Evolutionary conservation across 371 early-diverging fungal genomes (phyloP).

Genomic region (Mortierella sp.): DNA sequence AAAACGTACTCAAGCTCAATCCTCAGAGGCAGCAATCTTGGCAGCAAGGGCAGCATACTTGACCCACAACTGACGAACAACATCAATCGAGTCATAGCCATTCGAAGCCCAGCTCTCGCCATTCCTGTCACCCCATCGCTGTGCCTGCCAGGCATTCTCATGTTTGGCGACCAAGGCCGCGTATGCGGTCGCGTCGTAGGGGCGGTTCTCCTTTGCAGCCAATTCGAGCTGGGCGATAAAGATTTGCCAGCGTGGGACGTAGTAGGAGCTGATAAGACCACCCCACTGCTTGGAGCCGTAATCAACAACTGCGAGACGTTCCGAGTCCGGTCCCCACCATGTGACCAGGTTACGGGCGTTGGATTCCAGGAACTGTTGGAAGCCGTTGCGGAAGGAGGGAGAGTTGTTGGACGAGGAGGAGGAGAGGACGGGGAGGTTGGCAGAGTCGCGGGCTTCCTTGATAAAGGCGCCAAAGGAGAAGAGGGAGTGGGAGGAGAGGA

Average conservation of each 20-base stretch:
- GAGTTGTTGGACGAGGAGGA: slow-evolving; percentile 1
- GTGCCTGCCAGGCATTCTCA: slow-evolving; percentile 39
- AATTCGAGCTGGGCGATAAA: slow-evolving; percentile 44
- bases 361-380: slow-evolving; percentile 53
- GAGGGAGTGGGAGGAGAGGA: slow-evolving; percentile 28
- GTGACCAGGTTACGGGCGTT: slow-evolving; percentile 46
- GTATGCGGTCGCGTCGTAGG: slow-evolving; percentile 15
- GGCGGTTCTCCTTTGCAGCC: slow-evolving; percentile 17
- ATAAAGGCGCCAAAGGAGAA: slow-evolving; percentile 41
- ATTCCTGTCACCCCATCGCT: slow-evolving; percentile 31
- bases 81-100: slow-evolving; percentile 41
- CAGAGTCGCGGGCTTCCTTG: slow-evolving; percentile 24
- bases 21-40: slow-evolving; percentile 26
- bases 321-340: slow-evolving; percentile 51
- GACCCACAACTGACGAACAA: slow-evolving; percentile 38
- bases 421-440: slow-evolving; percentile 18
- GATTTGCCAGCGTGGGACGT: slow-evolving; percentile 47
- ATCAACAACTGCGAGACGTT: slow-evolving; percentile 24
- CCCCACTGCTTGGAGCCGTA: slow-evolving; percentile 58
- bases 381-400: slow-evolving; percentile 28
- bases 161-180: slow-evolving; percentile 14
- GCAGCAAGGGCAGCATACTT: slow-evolving; percentile 22
- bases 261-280: slow-evolving; percentile 43
- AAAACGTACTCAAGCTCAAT: neutral
- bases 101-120: slow-evolving; percentile 42